A percentile compares a stretch with the other conserved stretches of the same genome.
phyloP scores from a whole-genome alignment of 1,284 basidiomycete genomes.

The Coniophora puteana region DNA sequence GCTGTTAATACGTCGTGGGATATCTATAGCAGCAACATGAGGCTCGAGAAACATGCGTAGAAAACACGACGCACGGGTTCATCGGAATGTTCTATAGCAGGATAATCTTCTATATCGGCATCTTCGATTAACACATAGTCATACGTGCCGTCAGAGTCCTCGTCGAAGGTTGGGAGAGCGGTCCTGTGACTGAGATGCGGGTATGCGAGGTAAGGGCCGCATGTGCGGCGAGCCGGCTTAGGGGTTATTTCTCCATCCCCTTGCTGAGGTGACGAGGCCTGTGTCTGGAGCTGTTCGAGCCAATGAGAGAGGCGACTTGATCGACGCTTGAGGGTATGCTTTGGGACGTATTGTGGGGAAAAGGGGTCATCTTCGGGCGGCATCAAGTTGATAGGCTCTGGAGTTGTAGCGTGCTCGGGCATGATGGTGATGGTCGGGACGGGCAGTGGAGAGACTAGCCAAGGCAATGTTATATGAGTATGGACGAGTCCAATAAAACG shows the following conservation, averaged over 20 bases:
- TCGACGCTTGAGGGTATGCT: conserved; percentile 32
- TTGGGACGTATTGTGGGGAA: conserved; percentile 21
- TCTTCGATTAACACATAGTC: conserved; percentile 53
- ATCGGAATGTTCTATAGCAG: conserved; percentile 9
- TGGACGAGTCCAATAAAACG: too few species aligned
- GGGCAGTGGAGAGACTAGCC: too few species aligned
- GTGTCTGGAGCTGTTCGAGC: conserved; percentile 58
- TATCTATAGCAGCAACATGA: conserved; percentile 19
- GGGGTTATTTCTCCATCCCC: too few species aligned
- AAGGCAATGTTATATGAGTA: too few species aligned
- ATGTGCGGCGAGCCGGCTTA: conserved; percentile 27
- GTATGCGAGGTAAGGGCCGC: conserved; percentile 51
- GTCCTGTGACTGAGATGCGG: conserved; percentile 39
- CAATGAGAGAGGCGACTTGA: conserved; percentile 65
- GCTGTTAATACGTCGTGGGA: conserved; percentile 33
- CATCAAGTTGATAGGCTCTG: too few species aligned
- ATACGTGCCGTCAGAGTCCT: conserved; percentile 40
- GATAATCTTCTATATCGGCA: conserved; percentile 22
- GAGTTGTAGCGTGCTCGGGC: too few species aligned
- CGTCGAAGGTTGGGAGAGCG: conserved; percentile 19
- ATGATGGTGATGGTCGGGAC: too few species aligned
- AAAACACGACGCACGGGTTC: conserved; percentile 18
- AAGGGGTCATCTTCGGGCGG: conserved; percentile 21
- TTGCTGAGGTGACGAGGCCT: conserved; percentile 12
- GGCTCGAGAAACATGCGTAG: conserved; percentile 8